Percentiles rank a stretch among this genome's conserved stretches.
Evolutionary conservation across 2,329 filamentous ascomycete species (phyloP).

Genomic region (Diaporthe caulivora): DNA sequence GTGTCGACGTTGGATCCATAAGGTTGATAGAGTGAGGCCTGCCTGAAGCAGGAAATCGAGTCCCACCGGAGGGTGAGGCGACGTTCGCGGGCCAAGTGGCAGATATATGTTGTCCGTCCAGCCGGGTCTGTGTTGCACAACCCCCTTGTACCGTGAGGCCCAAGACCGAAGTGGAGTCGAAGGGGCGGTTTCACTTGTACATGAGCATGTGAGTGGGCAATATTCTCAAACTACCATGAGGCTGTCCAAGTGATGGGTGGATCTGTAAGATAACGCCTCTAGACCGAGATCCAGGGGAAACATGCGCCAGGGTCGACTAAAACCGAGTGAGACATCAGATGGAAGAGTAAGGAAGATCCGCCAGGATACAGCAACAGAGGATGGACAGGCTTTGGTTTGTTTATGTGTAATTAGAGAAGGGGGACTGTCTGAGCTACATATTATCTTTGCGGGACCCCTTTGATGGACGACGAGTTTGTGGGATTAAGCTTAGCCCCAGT

Average conservation of each 20-base stretch:
- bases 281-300: slow-evolving; percentile 18
- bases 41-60: slow-evolving; percentile 17
- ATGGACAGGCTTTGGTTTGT: not conserved
- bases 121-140: not conserved
- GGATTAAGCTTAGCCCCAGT: slow-evolving; percentile 18
- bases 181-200: slow-evolving; percentile 28
- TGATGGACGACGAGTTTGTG: slow-evolving; percentile 5
- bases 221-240: slow-evolving; percentile 6
- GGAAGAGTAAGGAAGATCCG: slow-evolving; percentile 1
- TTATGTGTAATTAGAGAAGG: not conserved
- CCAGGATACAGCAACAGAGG: not conserved
- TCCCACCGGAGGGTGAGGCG: not conserved
- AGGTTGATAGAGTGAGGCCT: slow-evolving; percentile 16
- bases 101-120: slow-evolving; percentile 25
- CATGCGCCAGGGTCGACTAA: slow-evolving; percentile 27
- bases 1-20: slow-evolving; percentile 29
- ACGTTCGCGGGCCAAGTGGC: not conserved
- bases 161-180: slow-evolving; percentile 24
- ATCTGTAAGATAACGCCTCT: not conserved
- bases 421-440: not conserved
- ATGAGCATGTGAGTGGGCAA: slow-evolving; percentile 25
- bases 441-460: not conserved
- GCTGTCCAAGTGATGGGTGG: slow-evolving; percentile 12
- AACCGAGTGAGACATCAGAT: slow-evolving; percentile 29
- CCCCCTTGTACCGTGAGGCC: not conserved